phyloP scores from a whole-genome alignment of 169 alveolate genomes.

The Cystoisospora suis region DNA sequence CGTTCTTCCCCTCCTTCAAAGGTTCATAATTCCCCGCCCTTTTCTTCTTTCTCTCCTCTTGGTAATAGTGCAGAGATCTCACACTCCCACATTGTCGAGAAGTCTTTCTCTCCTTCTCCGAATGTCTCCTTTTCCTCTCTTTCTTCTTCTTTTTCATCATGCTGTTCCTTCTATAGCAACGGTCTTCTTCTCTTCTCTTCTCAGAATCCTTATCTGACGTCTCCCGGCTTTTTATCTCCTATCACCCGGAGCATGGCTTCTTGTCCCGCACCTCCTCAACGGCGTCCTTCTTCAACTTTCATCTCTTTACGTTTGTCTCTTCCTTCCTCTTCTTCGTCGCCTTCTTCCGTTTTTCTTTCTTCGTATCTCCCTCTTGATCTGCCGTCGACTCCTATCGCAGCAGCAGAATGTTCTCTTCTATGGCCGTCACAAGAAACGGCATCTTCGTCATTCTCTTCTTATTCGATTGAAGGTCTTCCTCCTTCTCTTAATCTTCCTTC shows the following conservation, averaged over 20 bases:
- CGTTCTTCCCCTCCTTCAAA: too few species aligned
- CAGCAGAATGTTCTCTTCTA: neutral
- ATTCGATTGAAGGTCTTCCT: neutral
- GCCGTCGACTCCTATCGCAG: slow-evolving; percentile 28
- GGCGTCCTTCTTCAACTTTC: neutral
- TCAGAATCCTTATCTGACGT: too few species aligned
- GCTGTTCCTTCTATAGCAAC: slow-evolving; percentile 33
- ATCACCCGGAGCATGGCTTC: too few species aligned
- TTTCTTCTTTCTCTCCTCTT: too few species aligned
- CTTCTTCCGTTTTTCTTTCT: neutral
- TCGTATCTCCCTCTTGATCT: neutral
- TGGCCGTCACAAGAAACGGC: neutral
- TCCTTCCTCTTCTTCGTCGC: neutral
- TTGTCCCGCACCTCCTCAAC: too few species aligned
- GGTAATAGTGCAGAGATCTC: too few species aligned
- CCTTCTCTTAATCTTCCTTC: neutral
- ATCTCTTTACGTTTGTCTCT: slow-evolving; percentile 19
- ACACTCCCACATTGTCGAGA: too few species aligned
- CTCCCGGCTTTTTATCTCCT: too few species aligned
- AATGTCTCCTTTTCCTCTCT: neutral
- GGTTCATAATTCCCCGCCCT: too few species aligned
- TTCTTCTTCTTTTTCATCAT: neutral
- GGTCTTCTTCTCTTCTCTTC: neutral
- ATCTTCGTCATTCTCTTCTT: neutral
- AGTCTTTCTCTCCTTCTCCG: neutral